Evolutionary conservation across 202 grass and related monocot genomes (phyloP), one percentile per base, ranked within the genome.

Genomic region (Bolboschoenoplectus hybrid): DNA sequence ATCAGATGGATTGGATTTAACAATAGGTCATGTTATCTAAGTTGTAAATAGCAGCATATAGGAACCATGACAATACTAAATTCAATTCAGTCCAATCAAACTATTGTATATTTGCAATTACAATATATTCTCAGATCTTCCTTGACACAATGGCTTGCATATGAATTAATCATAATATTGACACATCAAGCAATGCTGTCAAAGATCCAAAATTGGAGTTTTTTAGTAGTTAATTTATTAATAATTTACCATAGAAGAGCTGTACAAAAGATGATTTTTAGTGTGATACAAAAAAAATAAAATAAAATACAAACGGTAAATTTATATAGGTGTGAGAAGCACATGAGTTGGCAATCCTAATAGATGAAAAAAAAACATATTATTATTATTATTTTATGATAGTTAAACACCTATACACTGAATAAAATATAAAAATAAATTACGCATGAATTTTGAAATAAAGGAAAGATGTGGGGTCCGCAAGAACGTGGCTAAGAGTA

Each of bases 311-410:
- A 51, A 14, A 12, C 5, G 51, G 49, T 57, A 53, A 46, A 44
- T 44, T 47, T 74, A 74, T 74, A 11, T 74, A 49, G 10, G 19
- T 53, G 72, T 75, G 47, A 52, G n/a, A 47, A 36, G 84, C 52
- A 77, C 57, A 52, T 79, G 72, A 80, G 75, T 75, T 87, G 85
- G 34, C 36, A 86, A 26, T 38, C 77, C 77, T 64, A 86, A 82
- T 38, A 69, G 61, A 63, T 76, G 11, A 71, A 39, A 20, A 4
- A 46, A 46, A 63, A 43, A 43, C 67, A 45, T 70, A 70, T 9
- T 35, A 5, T 8, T 10, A 9, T 70, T 45, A 45, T 43, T 39
- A 41, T 43, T 45, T 47, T 19, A 0, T 78, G 2, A 78, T 57
- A 56, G 57, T 12, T 56, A 56, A 74, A 49, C 17, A 39, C 11